These are phyloP conservation scores for Colletotrichum lini DNA, from an alignment of 2,329 filamentous ascomycete species.

Conservation along the genomic window DNA sequence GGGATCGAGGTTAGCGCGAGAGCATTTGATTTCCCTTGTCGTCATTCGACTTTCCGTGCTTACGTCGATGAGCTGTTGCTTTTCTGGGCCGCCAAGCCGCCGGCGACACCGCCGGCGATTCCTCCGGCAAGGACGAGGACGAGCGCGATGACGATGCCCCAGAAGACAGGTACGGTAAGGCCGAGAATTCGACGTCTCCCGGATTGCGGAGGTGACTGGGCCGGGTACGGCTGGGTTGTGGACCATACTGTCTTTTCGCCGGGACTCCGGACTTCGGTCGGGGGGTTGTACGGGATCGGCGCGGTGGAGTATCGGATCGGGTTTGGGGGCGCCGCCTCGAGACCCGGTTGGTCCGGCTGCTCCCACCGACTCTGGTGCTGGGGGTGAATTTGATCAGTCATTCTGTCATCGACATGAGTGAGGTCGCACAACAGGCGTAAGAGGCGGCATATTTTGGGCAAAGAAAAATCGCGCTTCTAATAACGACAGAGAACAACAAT, in stretches of 20 bases:
- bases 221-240: neutral
- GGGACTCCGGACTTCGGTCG: neutral
- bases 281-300: slow-evolving; percentile 16
- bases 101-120: slow-evolving; percentile 44
- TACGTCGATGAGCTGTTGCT: slow-evolving; percentile 9
- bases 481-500: too few species aligned
- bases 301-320: slow-evolving; percentile 5
- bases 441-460: too few species aligned
- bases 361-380: neutral
- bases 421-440: too few species aligned
- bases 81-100: slow-evolving; percentile 40
- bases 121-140: slow-evolving; percentile 42
- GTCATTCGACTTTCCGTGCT: neutral
- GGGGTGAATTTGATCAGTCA: slow-evolving; percentile 1
- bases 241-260: slow-evolving; percentile 4
- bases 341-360: slow-evolving; percentile 17
- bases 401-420: neutral
- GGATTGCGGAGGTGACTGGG: neutral
- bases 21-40: too few species aligned
- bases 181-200: slow-evolving; percentile 39
- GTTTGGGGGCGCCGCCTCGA: slow-evolving; percentile 6
- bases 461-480: neutral
- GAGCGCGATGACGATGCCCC: slow-evolving; percentile 39
- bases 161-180: slow-evolving; percentile 43
- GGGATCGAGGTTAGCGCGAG: too few species aligned